Conservation (phyloP, 805 yeast species). For the Sugiyamaella smithiae region DNA sequence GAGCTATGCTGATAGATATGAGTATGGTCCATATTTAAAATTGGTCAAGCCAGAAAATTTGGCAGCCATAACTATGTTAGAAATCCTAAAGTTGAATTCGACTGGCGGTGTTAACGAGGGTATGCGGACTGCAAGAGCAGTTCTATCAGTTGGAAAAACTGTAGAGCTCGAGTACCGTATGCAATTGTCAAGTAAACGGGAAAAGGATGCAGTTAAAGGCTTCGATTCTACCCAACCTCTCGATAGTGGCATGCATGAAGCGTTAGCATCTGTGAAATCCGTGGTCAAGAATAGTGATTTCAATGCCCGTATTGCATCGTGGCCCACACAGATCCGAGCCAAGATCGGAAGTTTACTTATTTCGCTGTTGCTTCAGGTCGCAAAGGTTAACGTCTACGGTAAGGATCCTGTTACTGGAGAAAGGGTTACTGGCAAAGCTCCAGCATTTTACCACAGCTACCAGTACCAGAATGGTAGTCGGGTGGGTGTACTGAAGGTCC, state of each 20-base stretch:
- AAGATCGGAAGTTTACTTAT: slow-evolving; percentile 79
- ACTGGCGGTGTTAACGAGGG: slow-evolving; percentile 75
- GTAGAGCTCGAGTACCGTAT: slow-evolving; percentile 72
- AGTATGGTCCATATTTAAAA: slow-evolving; percentile 74
- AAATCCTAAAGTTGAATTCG: slow-evolving; percentile 67
- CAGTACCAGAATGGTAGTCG: slow-evolving; percentile 76
- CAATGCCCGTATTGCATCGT: slow-evolving; percentile 35
- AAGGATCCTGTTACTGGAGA: slow-evolving; percentile 75
- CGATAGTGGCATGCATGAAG: slow-evolving; percentile 17
- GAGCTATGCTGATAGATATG: slow-evolving; percentile 28
- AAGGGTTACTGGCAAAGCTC: slow-evolving; percentile 67
- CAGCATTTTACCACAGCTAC: slow-evolving; percentile 88
- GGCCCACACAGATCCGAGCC: slow-evolving; percentile 60
- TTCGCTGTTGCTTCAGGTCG: slow-evolving; percentile 73
- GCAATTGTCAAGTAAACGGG: slow-evolving; percentile 17
- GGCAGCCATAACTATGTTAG: slow-evolving; percentile 81
- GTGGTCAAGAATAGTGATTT: slow-evolving; percentile 33
- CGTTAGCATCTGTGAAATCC: slow-evolving; percentile 39
- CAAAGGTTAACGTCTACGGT: slow-evolving; percentile 76
- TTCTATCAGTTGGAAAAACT: slow-evolving; percentile 76
- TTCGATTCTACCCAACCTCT: slow-evolving; percentile 44
- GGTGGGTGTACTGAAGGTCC: slow-evolving; percentile 77
- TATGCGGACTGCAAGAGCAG: slow-evolving; percentile 79
- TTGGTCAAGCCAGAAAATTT: slow-evolving; percentile 76
- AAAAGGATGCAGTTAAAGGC: slow-evolving; percentile 48